These are phyloP conservation scores for Corymbia citriodora DNA, from an alignment of 441 rosid genomes.

Conservation along the genomic window DNA sequence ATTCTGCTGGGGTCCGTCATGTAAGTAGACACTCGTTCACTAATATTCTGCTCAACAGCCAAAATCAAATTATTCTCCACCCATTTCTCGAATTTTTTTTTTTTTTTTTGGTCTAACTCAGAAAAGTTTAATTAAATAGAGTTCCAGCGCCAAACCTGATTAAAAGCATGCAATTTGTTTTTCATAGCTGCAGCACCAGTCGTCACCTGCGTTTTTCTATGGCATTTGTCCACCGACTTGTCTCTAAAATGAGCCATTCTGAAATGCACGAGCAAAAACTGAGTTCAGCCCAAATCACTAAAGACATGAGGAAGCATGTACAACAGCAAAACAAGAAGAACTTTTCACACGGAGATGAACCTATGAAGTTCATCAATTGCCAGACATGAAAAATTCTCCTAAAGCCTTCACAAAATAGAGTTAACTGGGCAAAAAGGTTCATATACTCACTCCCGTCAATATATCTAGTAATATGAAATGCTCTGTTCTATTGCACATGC, in stretches of 20 bases:
- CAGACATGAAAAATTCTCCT: background rate
- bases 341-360: background rate
- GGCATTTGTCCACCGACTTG: slow-evolving; percentile 92
- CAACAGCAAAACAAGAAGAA: background rate
- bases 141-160: slow-evolving; percentile 61
- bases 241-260: slow-evolving; percentile 79
- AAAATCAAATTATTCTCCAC: slow-evolving; percentile 10
- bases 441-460: background rate
- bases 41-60: slow-evolving; percentile 55
- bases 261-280: slow-evolving; percentile 19
- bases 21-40: slow-evolving; percentile 81
- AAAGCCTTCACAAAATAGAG: background rate
- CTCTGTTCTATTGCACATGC: background rate
- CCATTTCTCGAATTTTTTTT: background rate
- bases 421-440: background rate
- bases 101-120: too few relatives aligned
- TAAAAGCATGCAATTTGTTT: slow-evolving; percentile 83
- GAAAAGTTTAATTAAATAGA: background rate
- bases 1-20: slow-evolving; percentile 98
- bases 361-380: background rate
- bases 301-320: background rate
- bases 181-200: slow-evolving; percentile 87
- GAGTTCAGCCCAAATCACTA: background rate
- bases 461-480: background rate
- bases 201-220: slow-evolving; percentile 84